These are phyloP conservation scores for Kernera saxatilis DNA, from an alignment of 345 rosid species.

Conservation along the genomic window DNA sequence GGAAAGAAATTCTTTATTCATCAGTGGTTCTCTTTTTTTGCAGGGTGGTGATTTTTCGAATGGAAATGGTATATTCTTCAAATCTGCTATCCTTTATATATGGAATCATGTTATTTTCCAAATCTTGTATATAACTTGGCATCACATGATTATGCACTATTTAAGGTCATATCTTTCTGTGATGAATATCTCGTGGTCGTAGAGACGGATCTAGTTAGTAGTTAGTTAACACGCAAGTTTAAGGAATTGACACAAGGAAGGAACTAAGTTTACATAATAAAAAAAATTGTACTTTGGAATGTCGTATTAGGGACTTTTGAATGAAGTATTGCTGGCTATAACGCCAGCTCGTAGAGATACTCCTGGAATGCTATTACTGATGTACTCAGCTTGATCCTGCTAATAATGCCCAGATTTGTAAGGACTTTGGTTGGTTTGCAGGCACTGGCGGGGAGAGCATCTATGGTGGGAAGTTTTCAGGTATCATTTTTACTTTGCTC, in stretches of 20 bases:
- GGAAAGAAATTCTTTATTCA: constrained; percentile 2
- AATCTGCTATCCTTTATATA: background rate
- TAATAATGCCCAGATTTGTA: constrained; percentile 45
- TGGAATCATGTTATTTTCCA: background rate
- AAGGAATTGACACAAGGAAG: background rate
- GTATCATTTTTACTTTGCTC: constrained; percentile 36
- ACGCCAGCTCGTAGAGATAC: background rate
- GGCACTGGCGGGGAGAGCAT: constrained; percentile 99
- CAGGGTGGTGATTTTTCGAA: constrained; percentile 96
- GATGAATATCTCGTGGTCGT: background rate
- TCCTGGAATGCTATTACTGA: background rate
- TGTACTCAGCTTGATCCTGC: constrained; percentile 36
- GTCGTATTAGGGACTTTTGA: background rate
- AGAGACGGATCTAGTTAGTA: background rate
- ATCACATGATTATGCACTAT: constrained; percentile 7
- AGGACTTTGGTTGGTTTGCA: constrained; percentile 74
- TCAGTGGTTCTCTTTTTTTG: constrained; percentile 9
- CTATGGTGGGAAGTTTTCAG: constrained; percentile 93
- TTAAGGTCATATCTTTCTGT: background rate
- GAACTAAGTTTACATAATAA: background rate
- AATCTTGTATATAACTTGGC: background rate
- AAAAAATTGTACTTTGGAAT: background rate
- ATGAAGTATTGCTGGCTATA: background rate
- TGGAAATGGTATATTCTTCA: constrained; percentile 74
- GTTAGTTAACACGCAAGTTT: background rate